Conservation (phyloP, 2,329 filamentous ascomycete species). For the Triangularia setosa region DNA sequence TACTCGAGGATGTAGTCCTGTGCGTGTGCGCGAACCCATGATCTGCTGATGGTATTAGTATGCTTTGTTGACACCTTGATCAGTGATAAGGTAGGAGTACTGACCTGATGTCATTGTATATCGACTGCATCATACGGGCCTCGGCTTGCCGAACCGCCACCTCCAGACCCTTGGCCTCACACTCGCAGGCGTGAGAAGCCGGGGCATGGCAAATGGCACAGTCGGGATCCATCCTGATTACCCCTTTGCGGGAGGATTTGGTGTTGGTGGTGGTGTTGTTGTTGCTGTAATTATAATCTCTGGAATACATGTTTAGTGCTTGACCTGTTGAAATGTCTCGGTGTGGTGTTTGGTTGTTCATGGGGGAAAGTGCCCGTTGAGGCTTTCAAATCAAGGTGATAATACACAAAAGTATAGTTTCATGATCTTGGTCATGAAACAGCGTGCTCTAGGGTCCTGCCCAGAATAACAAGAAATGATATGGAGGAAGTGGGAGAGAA, state of each 20-base stretch:
- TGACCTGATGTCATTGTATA: conserved; percentile 63
- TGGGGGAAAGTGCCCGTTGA: conserved; percentile 20
- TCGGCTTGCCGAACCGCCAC: conserved; percentile 61
- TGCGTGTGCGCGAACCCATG: conserved; percentile 62
- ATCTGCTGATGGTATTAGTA: conserved; percentile 37
- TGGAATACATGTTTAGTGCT: conserved; percentile 46
- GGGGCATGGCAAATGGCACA: conserved; percentile 64
- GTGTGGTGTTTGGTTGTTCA: conserved; percentile 10
- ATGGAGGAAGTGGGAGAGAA: conserved; percentile 17
- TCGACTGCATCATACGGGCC: conserved; percentile 57
- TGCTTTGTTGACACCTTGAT: not conserved
- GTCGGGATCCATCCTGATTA: conserved; percentile 64
- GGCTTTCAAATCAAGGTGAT: conserved; percentile 26
- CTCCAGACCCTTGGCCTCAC: conserved; percentile 63
- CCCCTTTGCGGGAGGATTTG: conserved; percentile 41
- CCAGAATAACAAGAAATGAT: conserved; percentile 22
- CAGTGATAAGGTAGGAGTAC: conserved; percentile 18
- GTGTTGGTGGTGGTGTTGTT: conserved; percentile 25
- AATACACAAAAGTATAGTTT: conserved; percentile 27
- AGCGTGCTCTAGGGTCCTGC: conserved; percentile 25
- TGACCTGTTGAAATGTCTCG: conserved; percentile 22
- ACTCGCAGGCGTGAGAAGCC: conserved; percentile 57
- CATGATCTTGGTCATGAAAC: conserved; percentile 31
- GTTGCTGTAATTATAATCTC: conserved; percentile 32
- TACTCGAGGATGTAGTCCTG: conserved; percentile 66